These are phyloP conservation scores for Phanerochaete sordida DNA, from an alignment of 768 basidiomycete genomes.

Conservation along the genomic window DNA sequence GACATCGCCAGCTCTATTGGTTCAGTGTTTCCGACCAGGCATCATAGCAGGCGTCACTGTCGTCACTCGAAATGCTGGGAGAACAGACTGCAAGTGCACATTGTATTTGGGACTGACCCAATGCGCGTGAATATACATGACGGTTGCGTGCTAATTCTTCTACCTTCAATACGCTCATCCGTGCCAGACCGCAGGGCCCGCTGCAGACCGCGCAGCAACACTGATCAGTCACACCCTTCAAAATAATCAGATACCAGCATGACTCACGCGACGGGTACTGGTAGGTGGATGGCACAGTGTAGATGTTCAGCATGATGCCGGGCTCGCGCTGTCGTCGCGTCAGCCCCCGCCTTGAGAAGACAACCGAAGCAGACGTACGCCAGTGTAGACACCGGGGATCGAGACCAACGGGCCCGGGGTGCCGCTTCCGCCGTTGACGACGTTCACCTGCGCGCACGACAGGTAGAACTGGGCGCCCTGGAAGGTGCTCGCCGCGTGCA, in stretches of 20 bases:
- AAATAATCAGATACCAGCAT: no score
- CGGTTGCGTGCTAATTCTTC: background rate
- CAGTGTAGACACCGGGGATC: conserved; percentile 31
- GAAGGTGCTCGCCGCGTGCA: conserved; percentile 23
- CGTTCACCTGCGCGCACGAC: conserved; percentile 31
- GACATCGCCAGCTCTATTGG: no score
- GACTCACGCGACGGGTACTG: conserved; percentile 18
- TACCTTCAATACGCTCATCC: conserved; percentile 5
- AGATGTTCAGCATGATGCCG: conserved; percentile 27
- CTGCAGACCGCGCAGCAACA: background rate
- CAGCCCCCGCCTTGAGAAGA: background rate
- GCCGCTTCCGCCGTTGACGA: conserved; percentile 28
- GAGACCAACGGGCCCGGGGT: conserved; percentile 29
- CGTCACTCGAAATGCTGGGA: no score
- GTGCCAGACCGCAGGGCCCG: conserved; percentile 21
- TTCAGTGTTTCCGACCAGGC: no score
- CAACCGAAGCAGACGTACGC: conserved; percentile 11
- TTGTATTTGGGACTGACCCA: no score
- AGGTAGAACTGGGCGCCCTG: conserved; percentile 31
- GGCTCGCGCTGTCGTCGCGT: conserved; percentile 17
- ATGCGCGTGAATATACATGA: no score
- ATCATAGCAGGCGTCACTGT: no score
- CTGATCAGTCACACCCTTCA: background rate
- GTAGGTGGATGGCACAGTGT: conserved; percentile 18
- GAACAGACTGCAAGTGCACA: no score